These are phyloP conservation scores for Kitagawia praeruptora DNA, from an alignment of 129 eudicot genomes.

Conservation along the genomic window DNA sequence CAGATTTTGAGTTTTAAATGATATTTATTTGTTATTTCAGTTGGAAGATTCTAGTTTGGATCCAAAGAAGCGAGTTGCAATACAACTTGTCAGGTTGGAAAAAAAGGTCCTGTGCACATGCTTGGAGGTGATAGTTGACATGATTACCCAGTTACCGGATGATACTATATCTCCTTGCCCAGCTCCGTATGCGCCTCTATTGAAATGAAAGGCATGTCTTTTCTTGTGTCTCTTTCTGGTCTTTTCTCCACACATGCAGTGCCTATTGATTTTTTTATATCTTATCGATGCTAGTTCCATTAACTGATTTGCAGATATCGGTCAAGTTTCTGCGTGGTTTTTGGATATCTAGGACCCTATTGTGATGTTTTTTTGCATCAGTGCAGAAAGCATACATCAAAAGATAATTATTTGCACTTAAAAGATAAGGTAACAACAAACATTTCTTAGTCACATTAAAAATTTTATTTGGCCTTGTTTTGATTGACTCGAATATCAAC, in stretches of 20 bases:
- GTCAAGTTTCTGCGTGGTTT: not conserved
- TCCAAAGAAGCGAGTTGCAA: conserved; percentile 90
- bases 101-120: conserved; percentile 75
- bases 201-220: conserved; percentile 42
- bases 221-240: not conserved
- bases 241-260: not conserved
- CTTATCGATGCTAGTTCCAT: not conserved
- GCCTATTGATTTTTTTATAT: not conserved
- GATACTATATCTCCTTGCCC: conserved; percentile 79
- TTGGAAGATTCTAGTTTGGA: conserved; percentile 62
- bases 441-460: not conserved
- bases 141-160: conserved; percentile 75
- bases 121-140: conserved; percentile 54
- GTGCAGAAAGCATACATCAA: not conserved
- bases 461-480: not conserved
- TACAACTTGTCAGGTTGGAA: conserved; percentile 75
- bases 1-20: conserved; percentile 5
- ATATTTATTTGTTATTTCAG: conserved; percentile 29
- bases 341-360: not conserved
- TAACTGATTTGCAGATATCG: not conserved
- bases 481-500: not conserved
- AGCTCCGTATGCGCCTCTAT: conserved; percentile 76
- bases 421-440: not conserved
- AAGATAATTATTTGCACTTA: not conserved
- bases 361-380: not conserved